Base-by-base conservation (phyloP, 1,284 basidiomycete genomes). In the Ustilago cynodontis region DNA sequence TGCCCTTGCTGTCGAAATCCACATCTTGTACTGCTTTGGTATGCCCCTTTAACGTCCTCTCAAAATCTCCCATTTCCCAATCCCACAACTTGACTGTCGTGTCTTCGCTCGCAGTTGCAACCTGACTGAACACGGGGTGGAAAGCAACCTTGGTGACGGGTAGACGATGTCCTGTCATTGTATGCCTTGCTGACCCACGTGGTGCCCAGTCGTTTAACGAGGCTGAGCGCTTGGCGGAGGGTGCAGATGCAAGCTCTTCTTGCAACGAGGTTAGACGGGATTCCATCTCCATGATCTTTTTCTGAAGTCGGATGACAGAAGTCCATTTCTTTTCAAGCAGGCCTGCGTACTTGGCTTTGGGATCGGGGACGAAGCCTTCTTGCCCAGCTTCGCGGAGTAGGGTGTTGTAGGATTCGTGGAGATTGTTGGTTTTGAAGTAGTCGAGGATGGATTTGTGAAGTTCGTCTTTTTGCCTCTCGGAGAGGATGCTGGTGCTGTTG, bases 251-350 rank as follows among this genome's bases (percentile, higher is more conserved):
- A 37, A 92, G 88, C 80, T 96, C 94, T 82, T 93, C 92, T 29
- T 92, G 88, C 41, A 94, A 89, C 31, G 92, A 90, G 35, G 93
- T 90, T 71, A 92, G 90, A 16, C 91, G 89, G 41, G 91, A 90
- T 87, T 96, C 94, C 20, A 95, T 89, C 86, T 95, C 94, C 78
- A 85, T 82, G 53, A 83, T 81, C 81, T 95, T 95, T 89, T 95
- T 94, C 88, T 96, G 94, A 82, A 96, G 86, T 71, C 94, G 89
- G 70, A 96, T 94, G 24, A 95, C 93, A 82, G 92, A 93, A 28
- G 93, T 95, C 94, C 94, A 96, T 86, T 96, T 96, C 90, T 95
- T 95, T 88, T 94, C 94, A 69, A 96, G 87, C 66, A 96, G 87
- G 0, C 93, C 94, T 1, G 91, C 90, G 83, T 91, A 93, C 82